Base-by-base conservation (phyloP, 371 early-diverging fungal genomes). In the Syncephalastrum sp. region DNA sequence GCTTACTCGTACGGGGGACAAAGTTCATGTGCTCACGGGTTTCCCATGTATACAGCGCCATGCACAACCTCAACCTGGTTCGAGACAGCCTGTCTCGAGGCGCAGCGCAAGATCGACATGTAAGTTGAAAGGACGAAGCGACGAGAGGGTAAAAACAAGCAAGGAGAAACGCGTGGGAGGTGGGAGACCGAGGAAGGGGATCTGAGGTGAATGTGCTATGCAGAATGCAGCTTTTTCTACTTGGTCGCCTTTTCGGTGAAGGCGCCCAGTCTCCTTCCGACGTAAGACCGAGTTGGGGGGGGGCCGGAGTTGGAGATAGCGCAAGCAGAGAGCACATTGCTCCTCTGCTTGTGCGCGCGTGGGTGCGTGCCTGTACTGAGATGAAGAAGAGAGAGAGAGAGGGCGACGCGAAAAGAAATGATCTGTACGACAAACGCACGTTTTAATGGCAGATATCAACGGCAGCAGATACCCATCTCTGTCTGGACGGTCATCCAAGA, bases 1-100 rank as follows among this genome's bases (percentile, higher is more conserved):
- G 21, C 21, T 21, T 21, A 21, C 29, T 29, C 29, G 7, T 29
- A 7, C 29, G 7, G 6, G 29, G 29, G 29, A 7, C 29, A 29
- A 7, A 29, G 4, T 29, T 29, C 29, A 29, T 29, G 29, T 29
- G 29, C 29, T 29, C 29, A 29, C 25, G 27, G 50, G 23, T 25
- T 47, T 23, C n/a, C 10, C 44, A 50, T 13, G 23, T 33, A 57
- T 27, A 41, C 43, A 68, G 69, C 54, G 29, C 55, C 61, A 7
- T 65, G 63, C 27, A 57, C 65, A 47, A 58, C 54, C n/a, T 27
- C 56, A 25, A 63, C 50, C 24, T 69, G 69, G 69, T 45, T 69
- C 17, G 65, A 64, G 43, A 48, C 57, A 15, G 59, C 57, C 7
- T 55, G 60, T 7, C 16, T 57, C 48, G 69, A 65, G 56, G 29